phyloP scores from a whole-genome alignment of 2,329 filamentous ascomycete genomes.

The Colletotrichum scovillei region DNA sequence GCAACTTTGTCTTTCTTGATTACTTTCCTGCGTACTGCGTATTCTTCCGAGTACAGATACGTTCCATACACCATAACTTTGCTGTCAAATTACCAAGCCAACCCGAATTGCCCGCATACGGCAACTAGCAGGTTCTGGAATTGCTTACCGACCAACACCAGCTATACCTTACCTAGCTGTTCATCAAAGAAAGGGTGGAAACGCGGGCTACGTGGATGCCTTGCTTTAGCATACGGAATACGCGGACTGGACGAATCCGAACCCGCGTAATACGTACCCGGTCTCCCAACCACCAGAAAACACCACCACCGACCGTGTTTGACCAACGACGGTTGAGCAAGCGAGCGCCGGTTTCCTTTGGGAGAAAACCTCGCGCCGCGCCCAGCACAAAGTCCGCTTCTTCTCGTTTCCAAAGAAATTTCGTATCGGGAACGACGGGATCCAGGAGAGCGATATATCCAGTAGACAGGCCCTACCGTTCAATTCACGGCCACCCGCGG shows the following conservation, averaged over 20 bases:
- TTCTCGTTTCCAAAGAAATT: slow-evolving; percentile 5
- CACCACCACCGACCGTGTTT: neutral
- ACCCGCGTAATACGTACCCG: slow-evolving; percentile 15
- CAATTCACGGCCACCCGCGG: neutral
- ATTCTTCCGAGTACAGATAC: neutral
- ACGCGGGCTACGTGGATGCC: slow-evolving; percentile 11
- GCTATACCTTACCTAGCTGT: neutral
- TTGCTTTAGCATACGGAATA: slow-evolving; percentile 13
- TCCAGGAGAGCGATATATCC: neutral
- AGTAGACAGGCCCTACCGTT: neutral
- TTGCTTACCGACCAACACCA: neutral
- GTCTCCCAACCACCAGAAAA: slow-evolving; percentile 30
- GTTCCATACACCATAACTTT: neutral
- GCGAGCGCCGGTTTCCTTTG: neutral
- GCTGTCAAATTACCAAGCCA: neutral
- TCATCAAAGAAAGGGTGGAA: neutral
- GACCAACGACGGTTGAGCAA: slow-evolving; percentile 2
- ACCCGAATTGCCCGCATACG: neutral
- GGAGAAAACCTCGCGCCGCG: neutral
- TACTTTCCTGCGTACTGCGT: neutral
- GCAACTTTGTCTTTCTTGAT: neutral
- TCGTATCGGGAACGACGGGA: slow-evolving; percentile 25
- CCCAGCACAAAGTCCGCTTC: slow-evolving; percentile 7
- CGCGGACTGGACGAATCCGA: slow-evolving; percentile 26
- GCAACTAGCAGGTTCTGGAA: neutral